phyloP scores from a whole-genome alignment of 1,139 yeast species.

The Torulaspora globosa region DNA sequence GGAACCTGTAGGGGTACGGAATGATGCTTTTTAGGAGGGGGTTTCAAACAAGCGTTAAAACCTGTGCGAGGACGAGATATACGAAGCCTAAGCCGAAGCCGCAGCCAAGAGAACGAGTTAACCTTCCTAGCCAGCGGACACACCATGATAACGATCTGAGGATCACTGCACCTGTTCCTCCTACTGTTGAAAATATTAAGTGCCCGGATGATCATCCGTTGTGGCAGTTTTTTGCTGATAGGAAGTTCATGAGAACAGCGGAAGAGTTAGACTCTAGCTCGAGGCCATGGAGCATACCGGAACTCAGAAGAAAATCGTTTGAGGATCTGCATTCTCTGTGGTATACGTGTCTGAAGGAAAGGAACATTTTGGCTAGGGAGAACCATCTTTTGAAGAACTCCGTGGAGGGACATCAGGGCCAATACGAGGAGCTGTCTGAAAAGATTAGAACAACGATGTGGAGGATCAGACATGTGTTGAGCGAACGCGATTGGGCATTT shows the following conservation, averaged over 20 bases:
- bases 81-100: slow-evolving; percentile 33
- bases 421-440: slow-evolving; percentile 42
- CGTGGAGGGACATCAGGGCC: slow-evolving; percentile 39
- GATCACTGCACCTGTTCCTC: slow-evolving; percentile 82
- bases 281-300: slow-evolving; percentile 83
- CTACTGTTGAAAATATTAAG: slow-evolving; percentile 66
- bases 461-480: slow-evolving; percentile 78
- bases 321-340: slow-evolving; percentile 89
- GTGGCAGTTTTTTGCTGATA: slow-evolving; percentile 84
- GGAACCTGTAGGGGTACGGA: not conserved
- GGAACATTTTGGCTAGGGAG: slow-evolving; percentile 78
- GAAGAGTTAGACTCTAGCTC: slow-evolving; percentile 59
- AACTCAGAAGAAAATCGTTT: slow-evolving; percentile 83
- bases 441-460: slow-evolving; percentile 57
- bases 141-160: slow-evolving; percentile 38
- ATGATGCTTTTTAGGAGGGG: slow-evolving; percentile 21
- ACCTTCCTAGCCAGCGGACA: slow-evolving; percentile 29
- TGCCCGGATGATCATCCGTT: slow-evolving; percentile 86
- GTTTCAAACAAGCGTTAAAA: slow-evolving; percentile 19
- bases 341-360: slow-evolving; percentile 80
- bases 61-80: slow-evolving; percentile 29
- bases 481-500: slow-evolving; percentile 77
- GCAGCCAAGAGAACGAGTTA: slow-evolving; percentile 19
- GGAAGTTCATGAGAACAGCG: slow-evolving; percentile 54
- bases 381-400: slow-evolving; percentile 45